These are phyloP conservation scores for Stephanodiscus triporus DNA, from an alignment of 108 stramenopile species.

Conservation along the genomic window DNA sequence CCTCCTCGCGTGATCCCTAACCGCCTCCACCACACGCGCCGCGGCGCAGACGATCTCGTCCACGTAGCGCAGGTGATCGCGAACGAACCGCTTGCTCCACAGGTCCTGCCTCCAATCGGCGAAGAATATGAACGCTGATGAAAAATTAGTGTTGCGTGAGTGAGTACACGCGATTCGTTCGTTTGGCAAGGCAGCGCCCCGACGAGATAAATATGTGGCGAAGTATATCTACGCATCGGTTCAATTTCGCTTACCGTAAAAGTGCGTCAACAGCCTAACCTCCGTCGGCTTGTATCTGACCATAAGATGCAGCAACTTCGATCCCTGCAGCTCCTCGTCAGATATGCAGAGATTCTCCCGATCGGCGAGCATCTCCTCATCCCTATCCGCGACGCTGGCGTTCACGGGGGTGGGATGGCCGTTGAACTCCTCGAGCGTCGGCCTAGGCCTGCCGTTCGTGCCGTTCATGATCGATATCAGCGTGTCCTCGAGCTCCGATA, in stretches of 20 bases:
- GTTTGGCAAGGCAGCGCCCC: no score
- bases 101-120: conserved; percentile 72
- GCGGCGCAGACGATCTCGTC: conserved; percentile 65
- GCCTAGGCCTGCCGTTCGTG: conserved; percentile 48
- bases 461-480: conserved; percentile 49
- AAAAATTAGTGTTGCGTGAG: background rate
- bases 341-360: conserved; percentile 53
- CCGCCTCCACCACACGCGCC: conserved; percentile 54
- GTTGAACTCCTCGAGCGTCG: conserved; percentile 51
- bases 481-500: conserved; percentile 42
- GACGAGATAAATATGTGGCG: no score
- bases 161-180: background rate
- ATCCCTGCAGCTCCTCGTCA: conserved; percentile 50
- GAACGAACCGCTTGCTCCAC: conserved; percentile 58
- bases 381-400: conserved; percentile 54
- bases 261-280: conserved; percentile 51
- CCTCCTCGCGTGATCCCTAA: conserved; percentile 45
- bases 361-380: conserved; percentile 66
- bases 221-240: background rate
- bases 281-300: conserved; percentile 7
- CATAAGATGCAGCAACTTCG: conserved; percentile 52
- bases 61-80: conserved; percentile 58
- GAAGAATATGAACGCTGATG: conserved; percentile 57
- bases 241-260: conserved; percentile 34
- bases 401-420: conserved; percentile 54